Evolutionary conservation across 2,329 filamentous ascomycete species (phyloP).

Genomic region (Trichoderma breve): DNA sequence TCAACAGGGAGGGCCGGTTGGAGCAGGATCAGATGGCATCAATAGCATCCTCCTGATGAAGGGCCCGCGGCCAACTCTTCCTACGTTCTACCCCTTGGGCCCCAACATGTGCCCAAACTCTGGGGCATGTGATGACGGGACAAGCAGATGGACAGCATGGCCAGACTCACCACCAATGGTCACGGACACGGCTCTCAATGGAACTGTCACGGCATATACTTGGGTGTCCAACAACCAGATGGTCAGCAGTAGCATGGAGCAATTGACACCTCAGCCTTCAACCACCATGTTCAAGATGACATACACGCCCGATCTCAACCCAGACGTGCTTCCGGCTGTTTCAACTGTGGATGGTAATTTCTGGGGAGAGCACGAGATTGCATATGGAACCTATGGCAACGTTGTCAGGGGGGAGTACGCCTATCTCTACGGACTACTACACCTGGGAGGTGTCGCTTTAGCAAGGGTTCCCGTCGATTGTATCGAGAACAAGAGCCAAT

Average conservation of each 20-base stretch:
- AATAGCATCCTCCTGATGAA: conserved; percentile 20
- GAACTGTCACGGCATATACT: conserved; percentile 22
- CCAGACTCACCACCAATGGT: conserved; percentile 24
- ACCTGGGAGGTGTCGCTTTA: conserved; percentile 21
- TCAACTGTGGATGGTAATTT: conserved; percentile 18
- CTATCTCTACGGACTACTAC: conserved; percentile 24
- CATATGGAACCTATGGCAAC: conserved; percentile 24
- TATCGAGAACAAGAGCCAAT: conserved; percentile 23
- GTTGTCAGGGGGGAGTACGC: conserved; percentile 23
- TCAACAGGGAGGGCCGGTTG: conserved; percentile 9
- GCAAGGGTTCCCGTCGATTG: conserved; percentile 22
- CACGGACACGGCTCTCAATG: conserved; percentile 5
- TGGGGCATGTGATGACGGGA: conserved; percentile 19
- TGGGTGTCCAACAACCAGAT: conserved; percentile 20
- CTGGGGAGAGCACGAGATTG: conserved; percentile 22
- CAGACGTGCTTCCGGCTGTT: conserved; percentile 20
- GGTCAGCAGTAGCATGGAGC: background rate
- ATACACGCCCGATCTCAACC: conserved; percentile 20
- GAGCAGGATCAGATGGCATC: conserved; percentile 18
- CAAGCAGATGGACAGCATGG: conserved; percentile 21
- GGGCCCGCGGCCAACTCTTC: conserved; percentile 18
- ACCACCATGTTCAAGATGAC: conserved; percentile 23
- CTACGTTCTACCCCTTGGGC: conserved; percentile 16
- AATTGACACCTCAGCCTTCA: conserved; percentile 8
- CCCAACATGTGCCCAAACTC: conserved; percentile 14